These are phyloP conservation scores for Ceraceosorus guamensis DNA, from an alignment of 1,284 basidiomycete genomes.

Conservation along the genomic window DNA sequence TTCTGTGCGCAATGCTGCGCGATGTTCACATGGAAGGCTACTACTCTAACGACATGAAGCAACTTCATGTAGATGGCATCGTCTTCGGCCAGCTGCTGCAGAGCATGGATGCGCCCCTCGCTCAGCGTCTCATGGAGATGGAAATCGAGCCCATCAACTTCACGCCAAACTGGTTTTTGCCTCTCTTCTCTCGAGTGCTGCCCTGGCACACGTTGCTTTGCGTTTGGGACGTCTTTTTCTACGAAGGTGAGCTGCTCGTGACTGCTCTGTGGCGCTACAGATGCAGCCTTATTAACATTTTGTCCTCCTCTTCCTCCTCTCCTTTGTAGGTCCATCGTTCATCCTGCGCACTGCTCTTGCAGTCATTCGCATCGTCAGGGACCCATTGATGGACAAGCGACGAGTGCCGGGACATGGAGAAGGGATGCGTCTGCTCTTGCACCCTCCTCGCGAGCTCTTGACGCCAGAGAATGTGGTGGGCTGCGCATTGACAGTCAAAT, in stretches of 20 bases:
- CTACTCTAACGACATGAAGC: slow-evolving; percentile 63
- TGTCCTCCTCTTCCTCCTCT: background rate
- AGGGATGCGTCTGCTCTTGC: slow-evolving; percentile 55
- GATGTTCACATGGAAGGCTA: slow-evolving; percentile 55
- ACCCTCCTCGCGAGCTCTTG: slow-evolving; percentile 51
- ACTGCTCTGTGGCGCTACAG: background rate
- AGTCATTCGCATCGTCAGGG: slow-evolving; percentile 57
- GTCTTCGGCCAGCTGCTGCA: slow-evolving; percentile 71
- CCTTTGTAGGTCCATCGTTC: slow-evolving; percentile 65
- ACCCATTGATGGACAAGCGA: slow-evolving; percentile 58
- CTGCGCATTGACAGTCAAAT: slow-evolving; percentile 60
- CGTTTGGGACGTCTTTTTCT: slow-evolving; percentile 79
- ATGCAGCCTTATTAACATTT: background rate
- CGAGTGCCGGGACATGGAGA: slow-evolving; percentile 51
- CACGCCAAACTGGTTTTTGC: slow-evolving; percentile 45
- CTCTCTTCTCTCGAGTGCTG: slow-evolving; percentile 68
- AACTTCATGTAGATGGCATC: slow-evolving; percentile 71
- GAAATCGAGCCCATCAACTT: slow-evolving; percentile 42
- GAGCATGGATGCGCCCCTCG: slow-evolving; percentile 56
- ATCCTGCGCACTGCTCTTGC: slow-evolving; percentile 72
- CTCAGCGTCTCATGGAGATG: slow-evolving; percentile 25
- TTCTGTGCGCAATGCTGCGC: slow-evolving; percentile 63
- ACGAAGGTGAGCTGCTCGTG: slow-evolving; percentile 68
- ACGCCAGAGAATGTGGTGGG: slow-evolving; percentile 56
- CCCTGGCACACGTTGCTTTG: slow-evolving; percentile 68